These are phyloP conservation scores for Trichoderma guizhouense DNA, from an alignment of 2,329 filamentous ascomycete genomes.

Conservation along the genomic window DNA sequence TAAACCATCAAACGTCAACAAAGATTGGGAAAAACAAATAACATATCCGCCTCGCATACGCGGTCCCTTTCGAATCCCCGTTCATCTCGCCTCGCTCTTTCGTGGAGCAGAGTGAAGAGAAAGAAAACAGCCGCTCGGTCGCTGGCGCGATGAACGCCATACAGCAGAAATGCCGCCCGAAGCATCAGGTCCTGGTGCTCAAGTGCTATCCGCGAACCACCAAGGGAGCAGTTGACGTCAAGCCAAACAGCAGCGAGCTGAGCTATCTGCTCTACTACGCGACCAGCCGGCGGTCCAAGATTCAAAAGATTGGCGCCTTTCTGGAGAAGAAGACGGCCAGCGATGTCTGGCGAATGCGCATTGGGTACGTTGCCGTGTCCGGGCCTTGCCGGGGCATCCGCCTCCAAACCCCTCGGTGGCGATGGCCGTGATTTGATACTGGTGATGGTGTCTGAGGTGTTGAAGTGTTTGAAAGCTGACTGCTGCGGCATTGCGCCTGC, in stretches of 20 bases:
- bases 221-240: constrained; percentile 88
- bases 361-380: constrained; percentile 61
- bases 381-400: constrained; percentile 6
- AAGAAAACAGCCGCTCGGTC: not conserved
- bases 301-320: constrained; percentile 93
- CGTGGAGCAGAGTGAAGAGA: constrained; percentile 2
- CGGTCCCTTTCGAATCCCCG: not conserved
- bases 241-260: constrained; percentile 93
- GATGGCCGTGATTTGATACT: not conserved
- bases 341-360: constrained; percentile 84
- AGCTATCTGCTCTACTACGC: constrained; percentile 97
- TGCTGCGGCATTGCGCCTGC: not conserved
- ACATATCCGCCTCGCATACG: not conserved
- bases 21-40: not conserved
- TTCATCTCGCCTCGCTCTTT: constrained; percentile 5
- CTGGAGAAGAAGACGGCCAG: constrained; percentile 89
- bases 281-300: constrained; percentile 88
- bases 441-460: not conserved
- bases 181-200: constrained; percentile 92
- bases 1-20: not conserved
- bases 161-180: constrained; percentile 73
- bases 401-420: constrained; percentile 11
- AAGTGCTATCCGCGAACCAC: constrained; percentile 95
- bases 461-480: constrained; percentile 5
- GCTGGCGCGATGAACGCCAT: constrained; percentile 56